Conservation (phyloP, 768 basidiomycete species). For the Phaeotremella skinneri region DNA sequence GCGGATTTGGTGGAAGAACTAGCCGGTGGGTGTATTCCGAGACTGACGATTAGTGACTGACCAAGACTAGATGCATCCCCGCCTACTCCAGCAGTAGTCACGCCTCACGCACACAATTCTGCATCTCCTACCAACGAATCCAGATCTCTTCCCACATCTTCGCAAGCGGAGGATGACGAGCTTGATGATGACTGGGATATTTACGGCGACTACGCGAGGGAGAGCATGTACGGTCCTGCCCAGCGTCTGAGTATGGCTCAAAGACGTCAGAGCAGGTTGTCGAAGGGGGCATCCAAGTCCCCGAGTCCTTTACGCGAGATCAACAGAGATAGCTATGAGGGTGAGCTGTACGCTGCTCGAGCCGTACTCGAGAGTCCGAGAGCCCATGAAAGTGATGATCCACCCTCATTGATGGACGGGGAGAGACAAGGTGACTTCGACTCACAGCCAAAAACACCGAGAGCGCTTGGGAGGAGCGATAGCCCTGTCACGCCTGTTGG, state of each 20-base stretch:
- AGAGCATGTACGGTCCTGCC: slow-evolving; percentile 37
- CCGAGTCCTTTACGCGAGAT: slow-evolving; percentile 16
- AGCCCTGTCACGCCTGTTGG: slow-evolving; percentile 8
- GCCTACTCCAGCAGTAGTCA: slow-evolving; percentile 13
- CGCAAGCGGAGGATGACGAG: slow-evolving; percentile 5
- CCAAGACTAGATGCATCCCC: slow-evolving; percentile 19
- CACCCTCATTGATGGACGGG: not conserved
- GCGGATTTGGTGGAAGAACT: slow-evolving; percentile 17
- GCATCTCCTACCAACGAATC: not conserved
- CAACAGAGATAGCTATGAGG: slow-evolving; percentile 1
- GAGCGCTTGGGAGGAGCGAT: not conserved
- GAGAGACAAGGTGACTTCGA: not conserved
- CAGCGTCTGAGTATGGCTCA: slow-evolving; percentile 19
- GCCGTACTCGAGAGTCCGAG: not conserved
- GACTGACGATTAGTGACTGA: not conserved
- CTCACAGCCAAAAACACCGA: not conserved
- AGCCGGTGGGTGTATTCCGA: slow-evolving; percentile 10
- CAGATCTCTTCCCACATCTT: not conserved
- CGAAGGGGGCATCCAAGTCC: slow-evolving; percentile 12
- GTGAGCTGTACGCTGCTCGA: slow-evolving; percentile 1
- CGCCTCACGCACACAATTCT: slow-evolving; percentile 16
- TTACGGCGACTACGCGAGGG: slow-evolving; percentile 43
- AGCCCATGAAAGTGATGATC: too few species aligned
- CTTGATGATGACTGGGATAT: slow-evolving; percentile 43
- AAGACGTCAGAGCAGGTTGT: slow-evolving; percentile 11